Evolutionary conservation across 257 asterid genomes (phyloP).

Genomic region (Ilex asprella): DNA sequence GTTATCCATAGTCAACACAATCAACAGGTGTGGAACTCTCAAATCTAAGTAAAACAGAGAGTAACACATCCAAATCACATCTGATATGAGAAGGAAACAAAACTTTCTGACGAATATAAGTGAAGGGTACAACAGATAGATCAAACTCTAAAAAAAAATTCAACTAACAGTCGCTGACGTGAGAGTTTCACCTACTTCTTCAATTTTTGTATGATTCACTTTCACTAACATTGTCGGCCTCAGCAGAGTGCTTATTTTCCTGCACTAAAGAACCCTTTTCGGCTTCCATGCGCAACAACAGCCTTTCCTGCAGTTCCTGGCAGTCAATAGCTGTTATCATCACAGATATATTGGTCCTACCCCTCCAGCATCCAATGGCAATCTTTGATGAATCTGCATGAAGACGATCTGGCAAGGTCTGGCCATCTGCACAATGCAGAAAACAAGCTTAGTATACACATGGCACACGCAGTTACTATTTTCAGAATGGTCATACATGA

Average conservation of each 20-base stretch:
- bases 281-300: conserved; percentile 27
- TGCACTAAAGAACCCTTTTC: conserved; percentile 13
- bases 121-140: too few relatives aligned
- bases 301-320: conserved; percentile 70
- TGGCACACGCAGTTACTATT: neutral
- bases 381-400: conserved; percentile 46
- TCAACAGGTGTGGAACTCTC: too few relatives aligned
- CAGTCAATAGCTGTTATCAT: conserved; percentile 80
- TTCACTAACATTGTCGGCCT: conserved; percentile 19
- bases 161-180: too few relatives aligned
- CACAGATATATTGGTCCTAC: conserved; percentile 60
- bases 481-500: conserved; percentile 2
- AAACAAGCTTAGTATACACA: neutral
- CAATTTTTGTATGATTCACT: conserved; percentile 14
- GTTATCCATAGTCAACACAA: too few relatives aligned
- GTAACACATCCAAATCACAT: too few relatives aligned
- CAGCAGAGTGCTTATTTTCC: conserved; percentile 14
- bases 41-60: too few relatives aligned
- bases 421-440: conserved; percentile 36
- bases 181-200: neutral
- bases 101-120: too few relatives aligned
- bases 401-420: conserved; percentile 24
- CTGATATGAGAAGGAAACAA: too few relatives aligned
- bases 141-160: too few relatives aligned
- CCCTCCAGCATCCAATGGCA: conserved; percentile 94